Evolutionary conservation across 1,139 yeast species (phyloP).

Genomic region (Scheffersomyces segobiensis): DNA sequence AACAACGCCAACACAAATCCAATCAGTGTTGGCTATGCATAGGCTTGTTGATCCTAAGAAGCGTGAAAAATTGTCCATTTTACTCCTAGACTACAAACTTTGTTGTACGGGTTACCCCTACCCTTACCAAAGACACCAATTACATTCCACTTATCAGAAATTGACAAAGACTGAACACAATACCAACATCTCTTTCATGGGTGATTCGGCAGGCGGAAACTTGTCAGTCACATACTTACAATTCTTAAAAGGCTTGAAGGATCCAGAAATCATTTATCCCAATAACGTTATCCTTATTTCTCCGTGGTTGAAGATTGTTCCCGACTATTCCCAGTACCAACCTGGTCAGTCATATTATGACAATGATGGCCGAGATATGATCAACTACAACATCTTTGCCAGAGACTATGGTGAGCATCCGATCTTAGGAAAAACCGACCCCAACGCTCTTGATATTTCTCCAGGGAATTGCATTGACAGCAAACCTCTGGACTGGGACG

Average conservation of each 20-base stretch:
- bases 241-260: slow-evolving; percentile 18
- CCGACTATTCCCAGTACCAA: slow-evolving; percentile 12
- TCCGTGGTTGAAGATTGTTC: slow-evolving; percentile 39
- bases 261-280: slow-evolving; percentile 25
- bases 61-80: slow-evolving; percentile 27
- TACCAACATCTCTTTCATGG: slow-evolving; percentile 33
- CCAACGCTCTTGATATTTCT: slow-evolving; percentile 16
- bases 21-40: slow-evolving; percentile 30
- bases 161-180: slow-evolving; percentile 28
- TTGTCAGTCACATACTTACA: slow-evolving; percentile 31
- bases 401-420: slow-evolving; percentile 4
- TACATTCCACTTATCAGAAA: slow-evolving; percentile 28
- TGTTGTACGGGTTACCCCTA: slow-evolving; percentile 30
- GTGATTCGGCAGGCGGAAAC: slow-evolving; percentile 49
- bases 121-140: slow-evolving; percentile 38
- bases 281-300: slow-evolving; percentile 32
- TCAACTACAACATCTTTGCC: slow-evolving; percentile 15
- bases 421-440: slow-evolving; percentile 15
- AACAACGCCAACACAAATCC: slow-evolving; percentile 34
- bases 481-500: slow-evolving; percentile 29
- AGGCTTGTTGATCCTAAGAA: slow-evolving; percentile 28
- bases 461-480: slow-evolving; percentile 19
- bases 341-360: slow-evolving; percentile 40
- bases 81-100: slow-evolving; percentile 42
- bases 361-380: slow-evolving; percentile 32